Conservation (phyloP, 352 stramenopile species). For the Aphanomyces euteiches region DNA sequence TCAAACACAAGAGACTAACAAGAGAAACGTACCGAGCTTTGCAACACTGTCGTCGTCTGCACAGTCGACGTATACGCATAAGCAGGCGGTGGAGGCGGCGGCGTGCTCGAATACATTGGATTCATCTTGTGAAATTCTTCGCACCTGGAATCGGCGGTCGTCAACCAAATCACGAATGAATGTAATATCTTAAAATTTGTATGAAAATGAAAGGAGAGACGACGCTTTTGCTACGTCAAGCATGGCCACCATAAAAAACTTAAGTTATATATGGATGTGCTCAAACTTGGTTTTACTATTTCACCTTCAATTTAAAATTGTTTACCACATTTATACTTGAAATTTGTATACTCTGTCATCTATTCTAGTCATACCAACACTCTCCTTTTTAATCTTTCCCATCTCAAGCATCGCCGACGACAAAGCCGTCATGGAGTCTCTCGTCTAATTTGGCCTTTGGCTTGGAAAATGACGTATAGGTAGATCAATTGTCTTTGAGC, state of each 20-base stretch:
- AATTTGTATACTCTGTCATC: not conserved
- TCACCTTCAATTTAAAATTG: not conserved
- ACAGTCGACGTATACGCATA: conserved; percentile 19
- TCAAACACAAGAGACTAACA: conserved; percentile 55
- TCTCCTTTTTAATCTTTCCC: too few relatives aligned
- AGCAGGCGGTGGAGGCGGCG: conserved; percentile 7
- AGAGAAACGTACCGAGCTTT: conserved; percentile 1
- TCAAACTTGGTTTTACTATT: not conserved
- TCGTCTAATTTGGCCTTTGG: too few relatives aligned
- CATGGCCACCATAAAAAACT: not conserved
- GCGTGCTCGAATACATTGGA: not conserved
- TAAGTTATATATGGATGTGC: not conserved
- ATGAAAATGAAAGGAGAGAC: not conserved
- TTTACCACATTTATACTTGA: not conserved
- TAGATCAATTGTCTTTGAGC: too few relatives aligned
- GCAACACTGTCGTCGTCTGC: conserved; percentile 5
- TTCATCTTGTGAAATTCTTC: not conserved
- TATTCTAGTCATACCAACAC: too few relatives aligned
- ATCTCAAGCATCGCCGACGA: too few relatives aligned
- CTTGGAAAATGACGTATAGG: too few relatives aligned
- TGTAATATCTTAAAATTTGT: not conserved
- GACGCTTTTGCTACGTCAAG: not conserved
- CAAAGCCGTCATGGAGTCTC: too few relatives aligned
- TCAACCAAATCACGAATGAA: not conserved
- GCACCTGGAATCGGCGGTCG: not conserved